A percentile compares a stretch with the other conserved stretches of the same genome.
Conservation (phyloP, 176 grass and related monocot species). For the Urochloa ruziziensis region DNA sequence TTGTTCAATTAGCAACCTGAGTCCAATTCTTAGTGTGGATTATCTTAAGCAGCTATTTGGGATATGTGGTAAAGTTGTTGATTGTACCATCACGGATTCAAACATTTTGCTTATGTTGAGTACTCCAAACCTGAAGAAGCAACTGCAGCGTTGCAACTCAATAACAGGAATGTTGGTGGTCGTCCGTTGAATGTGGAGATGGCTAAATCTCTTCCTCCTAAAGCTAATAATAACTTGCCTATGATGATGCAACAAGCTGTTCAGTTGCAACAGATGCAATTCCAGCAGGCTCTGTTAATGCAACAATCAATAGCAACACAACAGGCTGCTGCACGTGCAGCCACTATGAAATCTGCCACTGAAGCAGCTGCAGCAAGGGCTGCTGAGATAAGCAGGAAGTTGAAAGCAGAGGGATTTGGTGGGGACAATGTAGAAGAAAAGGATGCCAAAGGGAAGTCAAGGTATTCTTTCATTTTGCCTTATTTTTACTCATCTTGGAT, state of each 20-base stretch:
- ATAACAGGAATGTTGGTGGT: slow-evolving; percentile 82
- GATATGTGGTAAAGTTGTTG: slow-evolving; percentile 77
- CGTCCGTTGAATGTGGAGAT: slow-evolving; percentile 93
- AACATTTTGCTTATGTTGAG: slow-evolving; percentile 85
- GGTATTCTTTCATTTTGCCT: slow-evolving; percentile 31
- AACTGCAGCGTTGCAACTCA: slow-evolving; percentile 66
- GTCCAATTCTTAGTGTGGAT: slow-evolving; percentile 70
- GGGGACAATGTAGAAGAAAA: slow-evolving; percentile 45
- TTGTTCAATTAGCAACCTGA: slow-evolving; percentile 94
- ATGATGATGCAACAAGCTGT: slow-evolving; percentile 98
- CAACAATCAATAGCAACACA: slow-evolving; percentile 77
- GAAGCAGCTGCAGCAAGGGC: slow-evolving; percentile 92
- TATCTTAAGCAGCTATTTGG: slow-evolving; percentile 92
- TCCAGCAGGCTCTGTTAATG: slow-evolving; percentile 93
- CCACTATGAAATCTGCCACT: slow-evolving; percentile 97
- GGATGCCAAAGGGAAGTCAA: slow-evolving; percentile 61
- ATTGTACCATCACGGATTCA: slow-evolving; percentile 81
- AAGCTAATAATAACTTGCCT: slow-evolving; percentile 71
- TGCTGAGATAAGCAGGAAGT: slow-evolving; percentile 93
- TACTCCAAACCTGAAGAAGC: slow-evolving; percentile 90
- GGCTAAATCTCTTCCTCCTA: slow-evolving; percentile 84
- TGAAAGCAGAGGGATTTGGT: slow-evolving; percentile 77
- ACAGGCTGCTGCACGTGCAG: slow-evolving; percentile 72
- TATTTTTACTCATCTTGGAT: background rate
- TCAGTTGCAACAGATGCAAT: slow-evolving; percentile 91